A percentile compares a stretch with the other conserved stretches of the same genome.
These are phyloP conservation scores for Nannochloris sp. DNA, from an alignment of 139 green algal species.

Conservation along the genomic window DNA sequence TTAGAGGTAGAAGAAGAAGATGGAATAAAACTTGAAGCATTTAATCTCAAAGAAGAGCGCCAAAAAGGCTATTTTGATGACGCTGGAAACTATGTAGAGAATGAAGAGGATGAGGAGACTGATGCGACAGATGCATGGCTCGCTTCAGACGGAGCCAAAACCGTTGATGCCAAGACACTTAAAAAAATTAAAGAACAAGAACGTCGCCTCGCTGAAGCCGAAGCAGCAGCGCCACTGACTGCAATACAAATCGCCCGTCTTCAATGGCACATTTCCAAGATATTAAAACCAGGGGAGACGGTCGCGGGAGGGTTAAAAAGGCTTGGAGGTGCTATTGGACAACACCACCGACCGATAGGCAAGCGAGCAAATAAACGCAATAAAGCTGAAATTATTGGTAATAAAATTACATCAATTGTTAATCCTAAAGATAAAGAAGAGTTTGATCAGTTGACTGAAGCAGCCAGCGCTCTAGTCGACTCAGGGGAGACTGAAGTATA, in stretches of 20 bases:
- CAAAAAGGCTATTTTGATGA: slow-evolving; percentile 65
- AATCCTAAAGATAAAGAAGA: slow-evolving; percentile 17
- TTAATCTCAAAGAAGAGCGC: slow-evolving; percentile 69
- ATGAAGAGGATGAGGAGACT: slow-evolving; percentile 40
- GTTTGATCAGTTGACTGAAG: slow-evolving; percentile 48
- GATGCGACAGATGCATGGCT: slow-evolving; percentile 55
- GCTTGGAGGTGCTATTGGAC: slow-evolving; percentile 29
- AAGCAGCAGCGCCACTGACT: slow-evolving; percentile 26
- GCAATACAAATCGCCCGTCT: slow-evolving; percentile 41
- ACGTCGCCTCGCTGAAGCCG: not conserved
- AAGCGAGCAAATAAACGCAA: not conserved
- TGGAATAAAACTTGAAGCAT: slow-evolving; percentile 56
- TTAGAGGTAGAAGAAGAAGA: slow-evolving; percentile 42
- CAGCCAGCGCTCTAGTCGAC: slow-evolving; percentile 41
- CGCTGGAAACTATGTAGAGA: slow-evolving; percentile 61
- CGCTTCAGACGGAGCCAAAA: slow-evolving; percentile 37
- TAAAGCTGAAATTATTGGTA: not conserved
- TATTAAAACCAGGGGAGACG: slow-evolving; percentile 53
- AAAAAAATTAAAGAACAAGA: slow-evolving; percentile 30
- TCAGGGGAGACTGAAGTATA: slow-evolving; percentile 50
- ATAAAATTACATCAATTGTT: slow-evolving; percentile 35
- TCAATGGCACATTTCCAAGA: slow-evolving; percentile 37
- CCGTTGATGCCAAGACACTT: slow-evolving; percentile 41
- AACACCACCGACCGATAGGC: slow-evolving; percentile 16
- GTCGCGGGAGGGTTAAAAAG: slow-evolving; percentile 53